These are phyloP conservation scores for Cutaneotrichosporon cyanovorans DNA, from an alignment of 1,284 basidiomycete genomes.

Conservation along the genomic window DNA sequence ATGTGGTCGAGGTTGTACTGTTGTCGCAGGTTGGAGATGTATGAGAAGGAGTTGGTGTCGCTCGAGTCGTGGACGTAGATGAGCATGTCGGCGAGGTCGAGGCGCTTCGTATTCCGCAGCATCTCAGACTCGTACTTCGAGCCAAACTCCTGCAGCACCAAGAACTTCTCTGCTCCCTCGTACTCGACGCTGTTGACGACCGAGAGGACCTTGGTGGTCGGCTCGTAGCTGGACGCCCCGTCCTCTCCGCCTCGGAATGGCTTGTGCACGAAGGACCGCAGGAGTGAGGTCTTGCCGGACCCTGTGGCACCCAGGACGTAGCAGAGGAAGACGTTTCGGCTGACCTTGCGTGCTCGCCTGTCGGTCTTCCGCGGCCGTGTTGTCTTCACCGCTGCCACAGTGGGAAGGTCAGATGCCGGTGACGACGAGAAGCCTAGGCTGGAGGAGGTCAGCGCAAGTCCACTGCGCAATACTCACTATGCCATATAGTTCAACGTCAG, in stretches of 20 bases:
- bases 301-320: slow-evolving; percentile 94
- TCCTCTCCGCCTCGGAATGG: slow-evolving; percentile 48
- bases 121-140: slow-evolving; percentile 89
- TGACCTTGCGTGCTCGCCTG: slow-evolving; percentile 75
- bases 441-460: background rate
- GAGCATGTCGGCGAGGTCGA: slow-evolving; percentile 85
- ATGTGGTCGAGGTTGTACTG: slow-evolving; percentile 91
- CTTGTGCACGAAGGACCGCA: slow-evolving; percentile 80
- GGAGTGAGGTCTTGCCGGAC: slow-evolving; percentile 83
- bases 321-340: slow-evolving; percentile 81
- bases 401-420: slow-evolving; percentile 41
- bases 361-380: slow-evolving; percentile 77
- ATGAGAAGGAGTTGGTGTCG: slow-evolving; percentile 97
- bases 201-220: slow-evolving; percentile 79
- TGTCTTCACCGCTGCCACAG: slow-evolving; percentile 70
- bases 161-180: slow-evolving; percentile 88
- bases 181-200: slow-evolving; percentile 95
- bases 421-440: slow-evolving; percentile 46
- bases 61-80: slow-evolving; percentile 95
- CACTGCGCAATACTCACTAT: slow-evolving; percentile 52
- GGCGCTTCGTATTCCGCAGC: slow-evolving; percentile 79
- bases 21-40: slow-evolving; percentile 96
- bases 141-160: slow-evolving; percentile 95
- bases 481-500: slow-evolving; percentile 93
- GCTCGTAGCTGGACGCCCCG: slow-evolving; percentile 56